These are phyloP conservation scores for Casuarina equisetifolia DNA, from an alignment of 306 rosid genomes.

Conservation along the genomic window DNA sequence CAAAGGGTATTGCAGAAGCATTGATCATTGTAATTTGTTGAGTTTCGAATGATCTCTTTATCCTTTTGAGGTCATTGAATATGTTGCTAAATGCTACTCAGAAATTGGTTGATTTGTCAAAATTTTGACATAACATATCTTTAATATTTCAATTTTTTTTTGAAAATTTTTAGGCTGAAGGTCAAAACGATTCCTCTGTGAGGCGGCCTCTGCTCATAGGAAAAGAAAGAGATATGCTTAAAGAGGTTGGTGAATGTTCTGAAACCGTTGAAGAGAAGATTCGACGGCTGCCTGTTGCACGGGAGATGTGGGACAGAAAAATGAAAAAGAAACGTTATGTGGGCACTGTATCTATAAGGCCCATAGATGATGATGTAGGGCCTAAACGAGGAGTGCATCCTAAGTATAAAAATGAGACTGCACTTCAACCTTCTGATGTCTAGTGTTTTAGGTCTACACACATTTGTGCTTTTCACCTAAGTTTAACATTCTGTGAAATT, in stretches of 20 bases:
- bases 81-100: background rate
- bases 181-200: slow-evolving; percentile 44
- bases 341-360: slow-evolving; percentile 52
- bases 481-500: no score
- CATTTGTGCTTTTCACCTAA: slow-evolving; percentile 8
- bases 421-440: slow-evolving; percentile 52
- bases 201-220: slow-evolving; percentile 59
- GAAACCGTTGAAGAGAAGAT: slow-evolving; percentile 74
- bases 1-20: background rate
- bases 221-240: slow-evolving; percentile 58
- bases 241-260: slow-evolving; percentile 64
- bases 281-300: slow-evolving; percentile 63
- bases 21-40: background rate
- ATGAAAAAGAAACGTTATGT: slow-evolving; percentile 77
- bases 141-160: background rate
- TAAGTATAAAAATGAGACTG: slow-evolving; percentile 60
- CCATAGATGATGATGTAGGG: slow-evolving; percentile 68
- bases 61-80: background rate
- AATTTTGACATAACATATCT: background rate
- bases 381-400: slow-evolving; percentile 53
- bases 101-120: background rate
- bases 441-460: slow-evolving; percentile 61
- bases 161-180: slow-evolving; percentile 57
- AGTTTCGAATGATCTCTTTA: background rate
- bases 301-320: slow-evolving; percentile 77